Evolutionary conservation across 169 alveolate species (phyloP).

Genomic region (Plasmodium inui): DNA sequence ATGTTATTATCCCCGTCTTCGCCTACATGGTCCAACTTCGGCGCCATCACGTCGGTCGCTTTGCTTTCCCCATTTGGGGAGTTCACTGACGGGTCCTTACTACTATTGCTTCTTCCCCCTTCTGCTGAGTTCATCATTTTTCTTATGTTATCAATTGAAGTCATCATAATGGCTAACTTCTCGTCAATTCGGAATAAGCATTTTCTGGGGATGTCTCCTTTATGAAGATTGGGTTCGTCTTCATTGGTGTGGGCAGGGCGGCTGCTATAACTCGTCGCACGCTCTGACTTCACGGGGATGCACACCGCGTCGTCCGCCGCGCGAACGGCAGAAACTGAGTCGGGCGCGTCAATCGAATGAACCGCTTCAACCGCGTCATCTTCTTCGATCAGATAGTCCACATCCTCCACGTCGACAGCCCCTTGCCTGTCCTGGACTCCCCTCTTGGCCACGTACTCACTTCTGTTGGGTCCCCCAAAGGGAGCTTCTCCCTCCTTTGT

Average conservation of each 20-base stretch:
- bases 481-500: not conserved
- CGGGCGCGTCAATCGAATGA: not conserved
- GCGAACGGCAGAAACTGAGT: not conserved
- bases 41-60: not conserved
- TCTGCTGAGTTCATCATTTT: conserved; percentile 1
- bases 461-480: not conserved
- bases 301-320: not conserved
- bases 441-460: not conserved
- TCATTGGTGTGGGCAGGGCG: not conserved
- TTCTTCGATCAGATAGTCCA: not conserved
- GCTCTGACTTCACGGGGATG: not conserved
- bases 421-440: not conserved
- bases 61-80: not conserved
- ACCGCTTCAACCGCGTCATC: not conserved
- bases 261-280: not conserved
- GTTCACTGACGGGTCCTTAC: conserved; percentile 3
- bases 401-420: not conserved
- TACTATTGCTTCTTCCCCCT: not conserved
- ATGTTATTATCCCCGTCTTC: not conserved
- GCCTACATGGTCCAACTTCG: not conserved
- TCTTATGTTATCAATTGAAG: conserved; percentile 51
- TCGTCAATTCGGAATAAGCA: conserved; percentile 25
- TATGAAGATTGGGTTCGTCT: not conserved
- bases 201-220: not conserved
- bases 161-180: conserved; percentile 61